Percentiles rank a stretch among this genome's conserved stretches.
These are phyloP conservation scores for Myriangium duriaei DNA, from an alignment of 2,329 filamentous ascomycete species.

Conservation along the genomic window DNA sequence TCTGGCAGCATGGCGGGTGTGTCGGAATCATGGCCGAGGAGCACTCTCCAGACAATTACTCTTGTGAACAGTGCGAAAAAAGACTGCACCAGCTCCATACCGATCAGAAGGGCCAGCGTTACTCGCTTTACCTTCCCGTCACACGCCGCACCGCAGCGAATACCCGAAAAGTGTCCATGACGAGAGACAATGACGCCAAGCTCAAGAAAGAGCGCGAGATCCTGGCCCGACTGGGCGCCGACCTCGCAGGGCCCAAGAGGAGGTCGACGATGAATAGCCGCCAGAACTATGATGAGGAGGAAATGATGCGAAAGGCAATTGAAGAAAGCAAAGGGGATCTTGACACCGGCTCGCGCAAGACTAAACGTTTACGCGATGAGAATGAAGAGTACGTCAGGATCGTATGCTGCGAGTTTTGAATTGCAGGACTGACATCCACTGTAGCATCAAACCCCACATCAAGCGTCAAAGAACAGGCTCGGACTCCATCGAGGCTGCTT, in stretches of 20 bases:
- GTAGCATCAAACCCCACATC: constrained; percentile 54
- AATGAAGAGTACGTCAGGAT: constrained; percentile 90
- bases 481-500: constrained; percentile 51
- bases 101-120: constrained; percentile 61
- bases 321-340: constrained; percentile 87
- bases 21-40: constrained; percentile 94
- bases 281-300: constrained; percentile 90
- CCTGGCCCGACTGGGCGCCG: constrained; percentile 38
- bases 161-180: background rate
- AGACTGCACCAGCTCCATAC: constrained; percentile 77
- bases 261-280: constrained; percentile 96
- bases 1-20: constrained; percentile 97
- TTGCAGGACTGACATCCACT: no score
- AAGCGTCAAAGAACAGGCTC: constrained; percentile 81
- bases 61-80: constrained; percentile 87
- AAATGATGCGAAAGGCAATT: constrained; percentile 75
- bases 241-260: constrained; percentile 57
- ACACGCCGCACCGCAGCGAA: constrained; percentile 53
- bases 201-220: constrained; percentile 44
- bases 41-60: constrained; percentile 91
- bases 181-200: constrained; percentile 38
- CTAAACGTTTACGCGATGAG: constrained; percentile 77
- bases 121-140: constrained; percentile 51
- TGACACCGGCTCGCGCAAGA: constrained; percentile 46
- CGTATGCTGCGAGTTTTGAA: no score